These are phyloP conservation scores for Cicer arietinum DNA, from an alignment of 306 rosid genomes.

Conservation along the genomic window DNA sequence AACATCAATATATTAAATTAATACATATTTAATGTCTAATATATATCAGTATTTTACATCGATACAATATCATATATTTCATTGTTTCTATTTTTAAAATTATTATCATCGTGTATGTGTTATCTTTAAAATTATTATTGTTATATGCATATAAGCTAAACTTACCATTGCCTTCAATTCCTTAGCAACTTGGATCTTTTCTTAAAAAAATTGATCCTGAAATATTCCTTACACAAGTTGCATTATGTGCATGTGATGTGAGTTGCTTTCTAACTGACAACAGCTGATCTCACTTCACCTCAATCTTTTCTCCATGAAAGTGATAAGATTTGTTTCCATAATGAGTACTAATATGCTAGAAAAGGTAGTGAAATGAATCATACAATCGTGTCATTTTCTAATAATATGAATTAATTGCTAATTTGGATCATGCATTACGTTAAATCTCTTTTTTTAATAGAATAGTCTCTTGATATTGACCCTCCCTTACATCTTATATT, in stretches of 20 bases:
- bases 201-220: constrained; percentile 13
- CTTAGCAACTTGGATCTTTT: constrained; percentile 39
- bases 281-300: constrained; percentile 37
- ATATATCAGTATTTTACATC: no score
- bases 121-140: no score
- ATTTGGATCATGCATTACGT: background rate
- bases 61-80: no score
- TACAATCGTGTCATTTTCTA: constrained; percentile 33
- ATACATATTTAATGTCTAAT: no score
- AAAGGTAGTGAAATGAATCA: constrained; percentile 20
- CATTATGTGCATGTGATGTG: constrained; percentile 28
- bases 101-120: no score
- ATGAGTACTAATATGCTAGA: background rate
- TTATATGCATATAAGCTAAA: background rate
- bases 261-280: constrained; percentile 41
- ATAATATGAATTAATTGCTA: constrained; percentile 19
- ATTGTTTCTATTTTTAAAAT: no score
- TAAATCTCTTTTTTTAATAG: background rate
- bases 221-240: constrained; percentile 42
- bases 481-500: no score
- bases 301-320: constrained; percentile 37
- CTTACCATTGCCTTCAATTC: constrained; percentile 28
- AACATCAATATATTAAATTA: no score
- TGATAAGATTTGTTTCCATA: constrained; percentile 48
- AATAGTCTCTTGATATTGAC: background rate